Conservation (phyloP, 257 asterid genomes). For the Rhazya stricta region DNA sequence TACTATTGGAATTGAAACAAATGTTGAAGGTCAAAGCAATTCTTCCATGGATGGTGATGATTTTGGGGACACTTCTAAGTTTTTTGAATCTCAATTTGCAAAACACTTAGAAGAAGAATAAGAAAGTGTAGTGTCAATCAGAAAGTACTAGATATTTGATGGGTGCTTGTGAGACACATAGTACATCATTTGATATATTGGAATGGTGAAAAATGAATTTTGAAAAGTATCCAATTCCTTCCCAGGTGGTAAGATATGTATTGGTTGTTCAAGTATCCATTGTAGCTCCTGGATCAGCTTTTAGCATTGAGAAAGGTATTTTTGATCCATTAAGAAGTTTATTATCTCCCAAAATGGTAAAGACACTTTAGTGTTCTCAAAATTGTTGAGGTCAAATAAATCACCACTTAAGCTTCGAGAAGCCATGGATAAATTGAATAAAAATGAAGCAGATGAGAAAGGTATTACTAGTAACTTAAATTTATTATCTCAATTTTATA, state of each 20-base stretch:
- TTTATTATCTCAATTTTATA: too few species aligned
- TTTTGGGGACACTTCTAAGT: background rate
- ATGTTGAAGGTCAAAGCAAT: too few species aligned
- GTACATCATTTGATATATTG: slow-evolving; percentile 12
- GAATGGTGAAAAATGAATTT: slow-evolving; percentile 10
- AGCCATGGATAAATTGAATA: too few species aligned
- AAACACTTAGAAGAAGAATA: slow-evolving; percentile 3
- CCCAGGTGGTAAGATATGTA: slow-evolving; percentile 14
- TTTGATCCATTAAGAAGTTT: background rate
- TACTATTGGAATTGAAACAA: too few species aligned
- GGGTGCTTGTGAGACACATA: slow-evolving; percentile 6
- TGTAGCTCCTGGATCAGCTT: background rate
- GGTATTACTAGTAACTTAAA: too few species aligned
- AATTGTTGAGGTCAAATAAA: background rate
- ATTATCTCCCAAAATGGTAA: background rate
- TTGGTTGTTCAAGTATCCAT: background rate
- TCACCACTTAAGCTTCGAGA: too few species aligned
- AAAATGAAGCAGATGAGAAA: too few species aligned
- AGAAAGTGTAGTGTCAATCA: background rate
- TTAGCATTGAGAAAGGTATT: background rate
- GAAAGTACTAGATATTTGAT: background rate
- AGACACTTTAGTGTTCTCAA: background rate
- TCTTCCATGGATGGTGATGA: background rate
- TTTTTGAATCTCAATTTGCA: background rate
- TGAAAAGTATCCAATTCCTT: slow-evolving; percentile 9